Percentiles rank a stretch among this genome's conserved stretches.
These are phyloP conservation scores for Vaccinium macrocarpon DNA, from an alignment of 148 eudicot genomes.

Conservation along the genomic window DNA sequence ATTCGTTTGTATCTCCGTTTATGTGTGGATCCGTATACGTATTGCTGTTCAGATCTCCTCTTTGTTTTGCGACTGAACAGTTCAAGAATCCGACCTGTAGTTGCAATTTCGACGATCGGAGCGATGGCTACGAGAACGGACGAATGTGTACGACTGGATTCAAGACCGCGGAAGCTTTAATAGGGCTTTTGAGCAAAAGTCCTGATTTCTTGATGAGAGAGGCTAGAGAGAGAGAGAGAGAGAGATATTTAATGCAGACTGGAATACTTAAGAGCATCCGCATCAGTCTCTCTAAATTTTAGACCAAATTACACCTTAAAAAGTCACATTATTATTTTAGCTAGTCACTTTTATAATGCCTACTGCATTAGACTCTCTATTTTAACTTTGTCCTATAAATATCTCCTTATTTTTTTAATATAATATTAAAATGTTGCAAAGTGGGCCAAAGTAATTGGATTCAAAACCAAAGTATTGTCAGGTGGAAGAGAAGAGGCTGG, in stretches of 20 bases:
- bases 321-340: too few species aligned
- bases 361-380: too few species aligned
- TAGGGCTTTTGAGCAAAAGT: neutral
- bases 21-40: neutral
- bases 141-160: neutral
- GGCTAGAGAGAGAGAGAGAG: neutral
- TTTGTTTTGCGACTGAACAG: neutral
- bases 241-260: neutral
- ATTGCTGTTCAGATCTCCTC: neutral
- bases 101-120: neutral
- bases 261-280: too few species aligned
- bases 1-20: neutral
- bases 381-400: too few species aligned
- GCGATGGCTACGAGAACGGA: neutral
- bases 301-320: too few species aligned
- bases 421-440: too few species aligned
- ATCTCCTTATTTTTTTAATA: too few species aligned
- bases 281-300: too few species aligned
- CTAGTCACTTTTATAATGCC: too few species aligned
- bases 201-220: neutral
- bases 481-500: too few species aligned
- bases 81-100: neutral
- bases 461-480: too few species aligned
- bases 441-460: too few species aligned
- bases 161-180: neutral